These are phyloP conservation scores for Claviceps cyperi DNA, from an alignment of 2,329 filamentous ascomycete genomes.

Conservation along the genomic window DNA sequence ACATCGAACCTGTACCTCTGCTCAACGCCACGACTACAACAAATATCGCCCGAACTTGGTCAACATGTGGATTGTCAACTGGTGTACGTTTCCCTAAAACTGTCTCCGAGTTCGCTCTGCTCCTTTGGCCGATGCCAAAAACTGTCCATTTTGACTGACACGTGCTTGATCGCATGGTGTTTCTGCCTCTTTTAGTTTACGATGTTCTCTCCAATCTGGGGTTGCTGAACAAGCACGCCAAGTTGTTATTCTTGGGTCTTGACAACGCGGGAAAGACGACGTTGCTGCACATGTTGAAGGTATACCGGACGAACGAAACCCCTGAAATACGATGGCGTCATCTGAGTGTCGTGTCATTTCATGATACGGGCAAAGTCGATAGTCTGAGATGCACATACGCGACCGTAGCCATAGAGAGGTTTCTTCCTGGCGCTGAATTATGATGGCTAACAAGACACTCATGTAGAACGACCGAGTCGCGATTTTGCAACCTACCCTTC, in stretches of 20 bases:
- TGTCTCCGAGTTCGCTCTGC: constrained; percentile 1
- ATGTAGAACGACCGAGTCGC: constrained; percentile 78
- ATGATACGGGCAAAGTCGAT: background rate
- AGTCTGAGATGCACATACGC: background rate
- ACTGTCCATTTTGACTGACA: constrained; percentile 16
- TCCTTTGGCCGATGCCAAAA: background rate
- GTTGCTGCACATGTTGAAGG: constrained; percentile 89
- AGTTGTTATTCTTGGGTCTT: constrained; percentile 83
- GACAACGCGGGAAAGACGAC: constrained; percentile 95
- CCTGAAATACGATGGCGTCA: background rate
- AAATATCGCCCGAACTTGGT: constrained; percentile 5
- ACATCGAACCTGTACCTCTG: constrained; percentile 8
- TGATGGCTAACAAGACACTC: constrained; percentile 11
- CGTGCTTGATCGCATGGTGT: constrained; percentile 9
- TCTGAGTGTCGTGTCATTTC: background rate
- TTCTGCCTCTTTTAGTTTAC: constrained; percentile 44
- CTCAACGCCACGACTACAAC: constrained; percentile 8
- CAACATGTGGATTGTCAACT: constrained; percentile 88
- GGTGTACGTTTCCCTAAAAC: constrained; percentile 51
- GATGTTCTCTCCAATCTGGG: constrained; percentile 78
- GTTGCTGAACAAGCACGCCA: constrained; percentile 89
- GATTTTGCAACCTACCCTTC: constrained; percentile 77
- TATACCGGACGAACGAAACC: constrained; percentile 23
- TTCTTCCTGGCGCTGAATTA: background rate
- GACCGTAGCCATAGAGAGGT: background rate